phyloP scores from a whole-genome alignment of 2,329 filamentous ascomycete species.

The Pseudocercospora crystallina region DNA sequence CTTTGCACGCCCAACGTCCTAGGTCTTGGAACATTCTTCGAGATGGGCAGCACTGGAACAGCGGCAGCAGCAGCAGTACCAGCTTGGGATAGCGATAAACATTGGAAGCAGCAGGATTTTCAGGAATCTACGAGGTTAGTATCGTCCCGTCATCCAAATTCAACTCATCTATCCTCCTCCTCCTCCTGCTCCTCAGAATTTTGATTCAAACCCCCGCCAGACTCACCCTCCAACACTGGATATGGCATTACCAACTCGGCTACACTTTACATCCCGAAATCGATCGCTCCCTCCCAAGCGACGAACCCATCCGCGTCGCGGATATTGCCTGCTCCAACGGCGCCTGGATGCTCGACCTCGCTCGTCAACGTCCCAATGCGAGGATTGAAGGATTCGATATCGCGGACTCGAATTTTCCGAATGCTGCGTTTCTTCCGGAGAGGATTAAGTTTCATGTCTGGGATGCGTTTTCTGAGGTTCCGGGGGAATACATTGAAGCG shows the following conservation, averaged over 20 bases:
- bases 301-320: constrained; percentile 13
- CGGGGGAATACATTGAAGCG: constrained; percentile 5
- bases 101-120: constrained; percentile 18
- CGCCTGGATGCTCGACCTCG: constrained; percentile 17
- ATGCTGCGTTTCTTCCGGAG: constrained; percentile 3
- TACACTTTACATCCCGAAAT: constrained; percentile 18
- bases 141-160: neutral
- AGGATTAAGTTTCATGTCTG: constrained; percentile 14
- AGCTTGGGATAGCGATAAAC: constrained; percentile 4
- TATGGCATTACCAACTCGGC: constrained; percentile 17
- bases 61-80: neutral
- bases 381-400: constrained; percentile 19
- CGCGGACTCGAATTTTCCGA: constrained; percentile 8
- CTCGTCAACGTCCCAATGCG: constrained; percentile 10
- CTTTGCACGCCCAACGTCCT: too few relatives aligned
- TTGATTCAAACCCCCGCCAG: too few relatives aligned
- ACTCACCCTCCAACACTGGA: constrained; percentile 18
- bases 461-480: constrained; percentile 13
- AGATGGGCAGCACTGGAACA: too few relatives aligned
- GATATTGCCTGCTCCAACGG: constrained; percentile 21
- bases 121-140: constrained; percentile 13
- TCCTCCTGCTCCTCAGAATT: too few relatives aligned
- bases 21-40: too few relatives aligned
- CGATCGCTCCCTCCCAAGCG: neutral
- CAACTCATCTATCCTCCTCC: neutral